Percentiles rank a stretch among this genome's conserved stretches.
Conservation (phyloP, 2,329 filamentous ascomycete species). For the Monilinia laxa region DNA sequence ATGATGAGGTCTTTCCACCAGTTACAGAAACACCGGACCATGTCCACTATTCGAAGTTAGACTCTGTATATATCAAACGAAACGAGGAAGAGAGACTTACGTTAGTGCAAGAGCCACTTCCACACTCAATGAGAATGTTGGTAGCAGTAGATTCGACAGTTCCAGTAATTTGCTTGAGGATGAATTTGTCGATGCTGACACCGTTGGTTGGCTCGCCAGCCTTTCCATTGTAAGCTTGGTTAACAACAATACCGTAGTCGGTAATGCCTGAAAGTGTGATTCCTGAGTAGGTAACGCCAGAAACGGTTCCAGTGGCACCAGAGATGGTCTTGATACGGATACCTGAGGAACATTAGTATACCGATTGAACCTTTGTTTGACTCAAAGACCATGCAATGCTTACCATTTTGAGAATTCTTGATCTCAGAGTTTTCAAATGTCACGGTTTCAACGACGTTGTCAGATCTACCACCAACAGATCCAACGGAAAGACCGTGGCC, state of each 20-base stretch:
- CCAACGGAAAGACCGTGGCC: slow-evolving; percentile 54
- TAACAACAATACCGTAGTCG: slow-evolving; percentile 52
- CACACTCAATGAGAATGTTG: slow-evolving; percentile 55
- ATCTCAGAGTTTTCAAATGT: slow-evolving; percentile 49
- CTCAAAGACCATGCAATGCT: slow-evolving; percentile 42
- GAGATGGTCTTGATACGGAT: slow-evolving; percentile 58
- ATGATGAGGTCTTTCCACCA: slow-evolving; percentile 49
- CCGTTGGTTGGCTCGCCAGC: slow-evolving; percentile 48
- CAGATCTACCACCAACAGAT: slow-evolving; percentile 54
- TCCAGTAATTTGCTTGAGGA: slow-evolving; percentile 46
- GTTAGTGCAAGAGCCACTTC: slow-evolving; percentile 48
- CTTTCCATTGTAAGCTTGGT: slow-evolving; percentile 56
- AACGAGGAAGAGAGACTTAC: slow-evolving; percentile 7
- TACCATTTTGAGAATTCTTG: slow-evolving; percentile 52
- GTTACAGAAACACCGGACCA: slow-evolving; percentile 51
- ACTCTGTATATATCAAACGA: background rate
- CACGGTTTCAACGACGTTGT: slow-evolving; percentile 56
- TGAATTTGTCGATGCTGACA: slow-evolving; percentile 51
- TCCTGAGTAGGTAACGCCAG: slow-evolving; percentile 51
- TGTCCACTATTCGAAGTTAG: slow-evolving; percentile 45
- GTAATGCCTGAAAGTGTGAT: slow-evolving; percentile 52
- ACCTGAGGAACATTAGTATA: slow-evolving; percentile 41
- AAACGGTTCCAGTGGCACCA: slow-evolving; percentile 52
- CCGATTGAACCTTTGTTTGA: slow-evolving; percentile 41
- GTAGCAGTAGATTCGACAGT: slow-evolving; percentile 43